Percentiles rank a stretch among this genome's conserved stretches.
phyloP scores from a whole-genome alignment of 2,329 filamentous ascomycete genomes.

The Apiospora saccharicola region DNA sequence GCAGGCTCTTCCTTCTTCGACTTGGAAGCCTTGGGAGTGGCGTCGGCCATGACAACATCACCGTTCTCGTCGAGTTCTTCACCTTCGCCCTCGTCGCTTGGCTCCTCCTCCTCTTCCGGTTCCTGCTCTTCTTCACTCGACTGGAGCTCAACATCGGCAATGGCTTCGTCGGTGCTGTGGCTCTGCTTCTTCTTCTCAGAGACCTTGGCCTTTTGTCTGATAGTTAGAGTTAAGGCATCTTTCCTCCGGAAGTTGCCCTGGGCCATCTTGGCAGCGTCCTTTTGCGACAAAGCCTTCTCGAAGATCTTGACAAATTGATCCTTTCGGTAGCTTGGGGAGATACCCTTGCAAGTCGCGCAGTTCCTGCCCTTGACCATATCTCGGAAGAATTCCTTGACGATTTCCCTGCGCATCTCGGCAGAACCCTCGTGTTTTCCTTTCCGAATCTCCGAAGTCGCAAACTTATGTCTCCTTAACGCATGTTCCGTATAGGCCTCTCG shows the following conservation, averaged over 20 bases:
- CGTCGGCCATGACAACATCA: conserved; percentile 65
- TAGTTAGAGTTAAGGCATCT: conserved; percentile 71
- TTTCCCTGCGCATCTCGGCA: conserved; percentile 74
- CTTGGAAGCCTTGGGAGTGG: conserved; percentile 38
- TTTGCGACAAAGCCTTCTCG: conserved; percentile 76
- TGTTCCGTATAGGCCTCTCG: conserved; percentile 74
- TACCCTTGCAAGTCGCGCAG: conserved; percentile 72
- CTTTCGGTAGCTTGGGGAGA: conserved; percentile 86
- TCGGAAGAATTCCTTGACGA: conserved; percentile 83
- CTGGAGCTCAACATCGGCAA: conserved; percentile 69
- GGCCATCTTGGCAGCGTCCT: conserved; percentile 80
- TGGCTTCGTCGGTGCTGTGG: conserved; percentile 69
- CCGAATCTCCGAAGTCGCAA: conserved; percentile 56
- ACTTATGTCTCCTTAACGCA: conserved; percentile 68
- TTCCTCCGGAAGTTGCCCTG: conserved; percentile 70
- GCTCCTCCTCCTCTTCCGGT: conserved; percentile 51
- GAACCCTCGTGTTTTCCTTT: conserved; percentile 84
- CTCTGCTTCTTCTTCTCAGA: conserved; percentile 48
- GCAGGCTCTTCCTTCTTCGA: conserved; percentile 46
- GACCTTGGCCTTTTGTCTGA: conserved; percentile 41
- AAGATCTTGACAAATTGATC: conserved; percentile 95
- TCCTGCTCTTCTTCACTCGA: conserved; percentile 52
- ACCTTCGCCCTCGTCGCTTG: conserved; percentile 53
- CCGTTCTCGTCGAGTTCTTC: conserved; percentile 62
- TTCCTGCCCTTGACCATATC: conserved; percentile 73